phyloP scores from a whole-genome alignment of 306 rosid species.

The Trifolium subterraneum region DNA sequence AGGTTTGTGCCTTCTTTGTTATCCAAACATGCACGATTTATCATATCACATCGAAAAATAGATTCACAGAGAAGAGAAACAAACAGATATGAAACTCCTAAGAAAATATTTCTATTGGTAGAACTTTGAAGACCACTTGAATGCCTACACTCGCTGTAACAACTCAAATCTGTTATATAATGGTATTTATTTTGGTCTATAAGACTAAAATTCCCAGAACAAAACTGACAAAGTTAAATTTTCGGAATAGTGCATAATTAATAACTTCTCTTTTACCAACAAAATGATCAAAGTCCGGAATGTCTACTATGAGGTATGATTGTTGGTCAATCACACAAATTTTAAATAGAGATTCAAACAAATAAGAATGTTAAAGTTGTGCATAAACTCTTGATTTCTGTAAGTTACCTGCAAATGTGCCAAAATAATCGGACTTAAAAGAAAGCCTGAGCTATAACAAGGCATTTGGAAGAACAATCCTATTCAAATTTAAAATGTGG shows the following conservation, averaged over 20 bases:
- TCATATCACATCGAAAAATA: slow-evolving; percentile 2
- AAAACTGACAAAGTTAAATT: neutral
- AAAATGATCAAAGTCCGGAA: slow-evolving; percentile 9
- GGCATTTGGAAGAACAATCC: slow-evolving; percentile 40
- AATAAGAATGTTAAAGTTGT: slow-evolving; percentile 17
- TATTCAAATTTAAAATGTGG: slow-evolving; percentile 56
- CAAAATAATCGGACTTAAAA: slow-evolving; percentile 36
- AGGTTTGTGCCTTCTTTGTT: neutral
- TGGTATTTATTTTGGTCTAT: neutral
- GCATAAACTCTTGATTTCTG: slow-evolving; percentile 34
- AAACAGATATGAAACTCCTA: neutral
- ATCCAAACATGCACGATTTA: slow-evolving; percentile 26
- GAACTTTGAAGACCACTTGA: slow-evolving; percentile 19
- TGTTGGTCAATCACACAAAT: slow-evolving; percentile 32
- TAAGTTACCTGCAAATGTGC: slow-evolving; percentile 42
- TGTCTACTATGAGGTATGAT: slow-evolving; percentile 31
- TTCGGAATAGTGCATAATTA: neutral
- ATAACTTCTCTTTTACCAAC: slow-evolving; percentile 9
- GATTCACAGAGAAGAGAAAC: neutral
- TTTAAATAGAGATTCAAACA: slow-evolving; percentile 27
- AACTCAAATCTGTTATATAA: neutral
- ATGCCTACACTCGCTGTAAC: neutral
- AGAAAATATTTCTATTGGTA: slow-evolving; percentile 12
- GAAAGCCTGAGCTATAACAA: slow-evolving; percentile 40
- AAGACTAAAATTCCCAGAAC: neutral